Evolutionary conservation across 2,329 filamentous ascomycete genomes (phyloP).

Genomic region (Xenosphaeropsis pyriputrescens): DNA sequence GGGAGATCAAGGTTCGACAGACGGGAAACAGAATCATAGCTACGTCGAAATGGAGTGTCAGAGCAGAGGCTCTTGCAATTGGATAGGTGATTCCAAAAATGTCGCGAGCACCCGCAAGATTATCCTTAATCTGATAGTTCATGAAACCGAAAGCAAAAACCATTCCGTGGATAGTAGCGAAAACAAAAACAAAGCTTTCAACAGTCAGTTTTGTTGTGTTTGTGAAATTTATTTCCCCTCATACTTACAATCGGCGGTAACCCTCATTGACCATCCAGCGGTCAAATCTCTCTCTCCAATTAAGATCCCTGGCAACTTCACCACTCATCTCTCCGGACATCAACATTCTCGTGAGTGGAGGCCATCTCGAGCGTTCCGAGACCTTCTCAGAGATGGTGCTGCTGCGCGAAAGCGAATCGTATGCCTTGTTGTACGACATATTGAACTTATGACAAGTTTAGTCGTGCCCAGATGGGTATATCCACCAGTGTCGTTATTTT

Average conservation of each 20-base stretch:
- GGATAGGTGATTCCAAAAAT: slow-evolving; percentile 64
- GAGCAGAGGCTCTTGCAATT: slow-evolving; percentile 60
- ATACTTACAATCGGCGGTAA: slow-evolving; percentile 59
- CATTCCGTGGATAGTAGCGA: slow-evolving; percentile 58
- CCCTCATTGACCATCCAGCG: slow-evolving; percentile 86
- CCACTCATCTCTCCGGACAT: slow-evolving; percentile 71
- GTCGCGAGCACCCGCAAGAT: slow-evolving; percentile 46
- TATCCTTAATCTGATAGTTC: slow-evolving; percentile 69
- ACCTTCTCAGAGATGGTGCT: slow-evolving; percentile 22
- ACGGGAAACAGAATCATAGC: slow-evolving; percentile 69
- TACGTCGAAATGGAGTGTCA: slow-evolving; percentile 71
- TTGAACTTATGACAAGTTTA: slow-evolving; percentile 9
- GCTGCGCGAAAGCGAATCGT: slow-evolving; percentile 12
- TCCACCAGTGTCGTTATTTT: not conserved
- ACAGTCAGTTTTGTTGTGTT: slow-evolving; percentile 14
- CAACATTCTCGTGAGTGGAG: slow-evolving; percentile 68
- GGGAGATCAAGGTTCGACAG: slow-evolving; percentile 71
- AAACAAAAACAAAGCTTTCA: slow-evolving; percentile 58
- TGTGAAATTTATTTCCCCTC: slow-evolving; percentile 1
- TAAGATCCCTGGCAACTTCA: slow-evolving; percentile 54
- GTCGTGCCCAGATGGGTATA: too few species aligned
- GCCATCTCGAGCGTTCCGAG: slow-evolving; percentile 67
- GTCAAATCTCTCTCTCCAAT: slow-evolving; percentile 58
- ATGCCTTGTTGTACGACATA: slow-evolving; percentile 11
- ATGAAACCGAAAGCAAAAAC: slow-evolving; percentile 71